Base-by-base conservation (phyloP, 2,329 filamentous ascomycete genomes). In the Botrytis hyacinthi region DNA sequence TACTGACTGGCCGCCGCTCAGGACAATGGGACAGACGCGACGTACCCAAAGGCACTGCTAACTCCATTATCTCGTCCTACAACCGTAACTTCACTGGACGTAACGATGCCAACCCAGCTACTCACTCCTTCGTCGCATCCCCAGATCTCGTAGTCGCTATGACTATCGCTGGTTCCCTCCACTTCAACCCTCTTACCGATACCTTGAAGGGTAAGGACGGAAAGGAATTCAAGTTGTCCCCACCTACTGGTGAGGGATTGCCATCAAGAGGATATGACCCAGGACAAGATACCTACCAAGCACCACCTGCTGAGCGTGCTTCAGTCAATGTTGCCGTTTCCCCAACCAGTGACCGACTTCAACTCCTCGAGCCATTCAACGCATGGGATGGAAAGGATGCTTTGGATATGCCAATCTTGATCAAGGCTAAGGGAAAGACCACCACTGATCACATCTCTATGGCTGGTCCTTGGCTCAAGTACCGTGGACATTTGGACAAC, bases 51-150 rank as follows among this genome's bases (percentile, higher is more conserved):
- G 95, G 95, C 78, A 91, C 93, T 80, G 87, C 94, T 81, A 99
- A 99, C 91, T 97, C 94, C 10, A 99, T 99, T 83, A 87, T 99
- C 83, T 98, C 95, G 65, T 98, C 96, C 42, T 99, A 98, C 91
- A 99, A 99, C 92, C 94, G 96, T 85, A 98, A 99, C 91, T 98
- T 99, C 87, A 98, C 95, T 75, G 95, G 95, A 78, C 94, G 96
- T 83, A 98, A 98, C 84, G 95, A 97, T 79, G 94, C 93, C 78
- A 98, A 97, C 88, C 94, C 94, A 59, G 94, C 94, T 72, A 97
- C 94, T 70, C 94, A 97, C 87, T 93, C 93, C 74, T 97, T 97
- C 84, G 94, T 97, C 78, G 92, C 94, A 77, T 97, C 94, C 10
- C 94, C 94, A 73, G 94, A 97, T 82, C 86, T 97, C 75, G 94